Conservation (phyloP, 106 monocot species). For the Dioscorea dumetorum region DNA sequence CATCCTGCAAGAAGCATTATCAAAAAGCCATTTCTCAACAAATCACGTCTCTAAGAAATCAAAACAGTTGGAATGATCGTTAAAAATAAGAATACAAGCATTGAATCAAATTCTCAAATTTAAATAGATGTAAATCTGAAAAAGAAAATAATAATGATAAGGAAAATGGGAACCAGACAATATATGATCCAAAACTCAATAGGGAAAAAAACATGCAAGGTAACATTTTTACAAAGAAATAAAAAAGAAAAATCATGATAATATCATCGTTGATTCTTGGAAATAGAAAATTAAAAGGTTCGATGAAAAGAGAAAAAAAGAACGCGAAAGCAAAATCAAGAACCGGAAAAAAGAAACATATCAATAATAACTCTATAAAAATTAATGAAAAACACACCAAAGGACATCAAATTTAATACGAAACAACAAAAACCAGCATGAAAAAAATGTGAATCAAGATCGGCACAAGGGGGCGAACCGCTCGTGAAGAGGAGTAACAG, state of each 20-base stretch:
- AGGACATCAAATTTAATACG: not conserved
- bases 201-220: not conserved
- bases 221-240: not conserved
- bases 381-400: not conserved
- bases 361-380: not conserved
- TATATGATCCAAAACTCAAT: not conserved
- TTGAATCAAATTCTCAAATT: not conserved
- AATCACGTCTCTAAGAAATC: not conserved
- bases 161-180: not conserved
- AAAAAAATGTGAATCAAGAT: not conserved
- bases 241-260: not conserved
- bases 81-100: not conserved
- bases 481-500: slow-evolving; percentile 78
- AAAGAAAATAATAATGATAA: not conserved
- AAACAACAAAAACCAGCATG: not conserved
- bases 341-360: not conserved
- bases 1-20: slow-evolving; percentile 33
- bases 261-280: too few species aligned
- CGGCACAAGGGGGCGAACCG: slow-evolving; percentile 24
- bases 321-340: too few species aligned
- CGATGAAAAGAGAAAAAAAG: too few species aligned
- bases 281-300: too few species aligned
- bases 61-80: not conserved
- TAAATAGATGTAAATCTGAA: not conserved
- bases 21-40: not conserved